Evolutionary conservation across 2,329 filamentous ascomycete genomes (phyloP).

Genomic region (Colletotrichum sp.): DNA sequence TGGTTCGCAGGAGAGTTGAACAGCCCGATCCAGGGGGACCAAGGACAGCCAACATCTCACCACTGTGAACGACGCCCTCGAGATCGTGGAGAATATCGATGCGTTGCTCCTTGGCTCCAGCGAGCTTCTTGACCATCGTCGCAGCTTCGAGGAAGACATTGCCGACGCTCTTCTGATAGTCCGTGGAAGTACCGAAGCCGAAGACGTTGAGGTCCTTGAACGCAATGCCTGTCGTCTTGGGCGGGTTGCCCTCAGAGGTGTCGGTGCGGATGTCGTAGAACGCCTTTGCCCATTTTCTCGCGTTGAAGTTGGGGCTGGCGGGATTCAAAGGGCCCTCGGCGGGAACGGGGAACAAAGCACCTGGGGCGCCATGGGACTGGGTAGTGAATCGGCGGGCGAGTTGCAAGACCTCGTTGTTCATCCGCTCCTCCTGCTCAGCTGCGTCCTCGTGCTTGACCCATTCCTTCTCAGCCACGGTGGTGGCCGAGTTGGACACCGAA

Average conservation of each 20-base stretch:
- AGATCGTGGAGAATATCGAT: slow-evolving; percentile 57
- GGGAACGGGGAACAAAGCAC: slow-evolving; percentile 29
- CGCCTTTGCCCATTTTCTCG: slow-evolving; percentile 48
- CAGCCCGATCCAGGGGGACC: slow-evolving; percentile 63
- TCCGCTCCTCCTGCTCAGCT: neutral
- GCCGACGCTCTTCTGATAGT: slow-evolving; percentile 48
- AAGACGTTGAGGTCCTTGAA: slow-evolving; percentile 48
- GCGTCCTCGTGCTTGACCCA: neutral
- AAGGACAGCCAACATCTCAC: slow-evolving; percentile 63
- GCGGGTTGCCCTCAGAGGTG: slow-evolving; percentile 27
- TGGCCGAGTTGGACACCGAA: neutral
- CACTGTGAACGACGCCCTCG: slow-evolving; percentile 56
- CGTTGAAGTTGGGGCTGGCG: slow-evolving; percentile 41
- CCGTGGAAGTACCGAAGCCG: slow-evolving; percentile 43
- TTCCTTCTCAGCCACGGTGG: neutral
- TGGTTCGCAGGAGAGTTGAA: slow-evolving; percentile 71
- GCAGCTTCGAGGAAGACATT: slow-evolving; percentile 35
- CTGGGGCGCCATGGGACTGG: slow-evolving; percentile 23
- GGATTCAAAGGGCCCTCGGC: slow-evolving; percentile 39
- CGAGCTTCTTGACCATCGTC: slow-evolving; percentile 28
- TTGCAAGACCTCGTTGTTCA: slow-evolving; percentile 26
- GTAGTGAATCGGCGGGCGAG: slow-evolving; percentile 32
- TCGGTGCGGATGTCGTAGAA: slow-evolving; percentile 30
- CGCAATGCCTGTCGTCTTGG: slow-evolving; percentile 39
- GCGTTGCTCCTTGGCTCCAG: slow-evolving; percentile 27